These are phyloP conservation scores for Ophiognomonia clavigignenti-juglandacearum DNA, from an alignment of 2,329 filamentous ascomycete species.

Conservation along the genomic window DNA sequence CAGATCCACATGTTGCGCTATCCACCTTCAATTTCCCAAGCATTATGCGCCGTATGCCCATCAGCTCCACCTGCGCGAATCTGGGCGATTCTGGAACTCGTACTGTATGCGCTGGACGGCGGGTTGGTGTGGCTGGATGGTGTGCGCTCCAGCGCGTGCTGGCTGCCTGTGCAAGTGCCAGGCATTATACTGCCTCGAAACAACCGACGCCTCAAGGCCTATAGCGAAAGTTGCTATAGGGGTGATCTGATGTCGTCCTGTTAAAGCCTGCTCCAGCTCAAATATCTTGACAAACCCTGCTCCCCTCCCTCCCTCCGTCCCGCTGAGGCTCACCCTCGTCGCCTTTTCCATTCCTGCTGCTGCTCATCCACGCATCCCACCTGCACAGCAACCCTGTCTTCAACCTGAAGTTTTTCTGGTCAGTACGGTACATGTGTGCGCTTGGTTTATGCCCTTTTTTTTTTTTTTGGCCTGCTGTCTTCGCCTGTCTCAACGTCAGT, in stretches of 20 bases:
- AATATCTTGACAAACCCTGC: constrained; percentile 18
- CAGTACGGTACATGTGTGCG: too few species aligned
- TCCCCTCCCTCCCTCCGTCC: constrained; percentile 13
- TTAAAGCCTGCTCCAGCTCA: constrained; percentile 15
- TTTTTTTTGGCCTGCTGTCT: background rate
- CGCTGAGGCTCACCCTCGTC: constrained; percentile 12
- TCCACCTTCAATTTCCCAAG: constrained; percentile 9
- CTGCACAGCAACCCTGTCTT: constrained; percentile 2
- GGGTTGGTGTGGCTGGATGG: too few species aligned
- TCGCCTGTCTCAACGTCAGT: too few species aligned
- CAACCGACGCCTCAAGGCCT: constrained; percentile 16
- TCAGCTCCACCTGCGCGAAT: constrained; percentile 1
- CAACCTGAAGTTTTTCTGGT: constrained; percentile 10
- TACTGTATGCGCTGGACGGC: background rate
- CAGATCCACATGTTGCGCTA: constrained; percentile 1
- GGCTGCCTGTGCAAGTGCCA: background rate
- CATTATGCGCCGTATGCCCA: constrained; percentile 3
- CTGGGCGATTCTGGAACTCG: background rate
- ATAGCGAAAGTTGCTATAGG: constrained; percentile 14
- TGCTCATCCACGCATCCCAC: constrained; percentile 6
- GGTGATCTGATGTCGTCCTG: constrained; percentile 14
- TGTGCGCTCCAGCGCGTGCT: constrained; percentile 1
- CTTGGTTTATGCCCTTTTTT: constrained; percentile 4
- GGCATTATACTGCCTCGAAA: constrained; percentile 13
- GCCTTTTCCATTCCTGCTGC: constrained; percentile 12